Evolutionary conservation across 2,329 filamentous ascomycete genomes (phyloP).

Genomic region (Fusarium abutilonis): DNA sequence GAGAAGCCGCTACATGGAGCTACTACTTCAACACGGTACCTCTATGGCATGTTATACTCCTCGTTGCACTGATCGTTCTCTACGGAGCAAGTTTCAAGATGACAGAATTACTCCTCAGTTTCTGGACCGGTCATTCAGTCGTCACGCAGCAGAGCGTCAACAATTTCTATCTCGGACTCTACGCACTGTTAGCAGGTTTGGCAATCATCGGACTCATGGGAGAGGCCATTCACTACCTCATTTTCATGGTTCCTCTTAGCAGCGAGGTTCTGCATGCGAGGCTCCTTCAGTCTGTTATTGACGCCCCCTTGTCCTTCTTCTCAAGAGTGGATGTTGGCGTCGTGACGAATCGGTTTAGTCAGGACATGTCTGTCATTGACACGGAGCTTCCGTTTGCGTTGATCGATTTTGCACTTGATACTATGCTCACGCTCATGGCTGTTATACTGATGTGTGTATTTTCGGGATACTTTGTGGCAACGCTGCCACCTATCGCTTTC

Average conservation of each 20-base stretch:
- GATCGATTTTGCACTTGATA: constrained; percentile 36
- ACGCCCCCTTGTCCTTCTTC: constrained; percentile 52
- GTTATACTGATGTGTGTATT: constrained; percentile 30
- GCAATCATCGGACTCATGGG: constrained; percentile 12
- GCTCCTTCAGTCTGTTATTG: constrained; percentile 13
- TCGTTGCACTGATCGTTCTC: constrained; percentile 1
- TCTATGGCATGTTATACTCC: constrained; percentile 7
- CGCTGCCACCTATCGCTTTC: constrained; percentile 2
- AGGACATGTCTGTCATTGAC: constrained; percentile 52
- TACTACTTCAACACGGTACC: constrained; percentile 20
- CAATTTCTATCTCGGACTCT: constrained; percentile 28
- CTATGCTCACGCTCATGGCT: constrained; percentile 6
- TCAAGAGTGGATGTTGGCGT: constrained; percentile 50
- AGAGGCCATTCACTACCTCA: constrained; percentile 8
- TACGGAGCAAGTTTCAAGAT: constrained; percentile 24
- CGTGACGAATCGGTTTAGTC: constrained; percentile 53
- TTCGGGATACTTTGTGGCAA: constrained; percentile 22
- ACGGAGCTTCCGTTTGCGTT: constrained; percentile 47
- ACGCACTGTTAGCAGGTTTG: constrained; percentile 21
- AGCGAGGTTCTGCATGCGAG: constrained; percentile 25
- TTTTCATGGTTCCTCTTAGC: constrained; percentile 9
- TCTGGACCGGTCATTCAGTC: constrained; percentile 22
- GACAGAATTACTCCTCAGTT: constrained; percentile 28
- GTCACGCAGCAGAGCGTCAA: constrained; percentile 12
- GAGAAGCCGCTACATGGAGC: constrained; percentile 15